Evolutionary conservation across 2,329 filamentous ascomycete species (phyloP), one percentile per base, ranked within the genome.

Genomic region (Cytospora schulzeri): DNA sequence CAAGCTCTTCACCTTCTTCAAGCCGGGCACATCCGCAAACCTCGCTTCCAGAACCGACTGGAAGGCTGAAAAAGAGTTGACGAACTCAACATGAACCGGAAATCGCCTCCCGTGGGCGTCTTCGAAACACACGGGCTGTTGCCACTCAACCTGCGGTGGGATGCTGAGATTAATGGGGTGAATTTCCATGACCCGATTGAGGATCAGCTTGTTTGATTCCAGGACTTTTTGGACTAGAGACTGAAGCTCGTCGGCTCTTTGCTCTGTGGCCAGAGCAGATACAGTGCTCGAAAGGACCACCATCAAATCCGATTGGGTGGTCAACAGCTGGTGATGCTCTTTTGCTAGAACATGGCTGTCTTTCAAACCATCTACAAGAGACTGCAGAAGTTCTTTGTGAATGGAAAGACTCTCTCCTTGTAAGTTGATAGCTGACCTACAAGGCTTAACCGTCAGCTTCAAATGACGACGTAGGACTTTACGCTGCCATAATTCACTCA

Each of bases 61-160:
- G 28, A 63, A 63, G 7, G 50, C 62, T 1, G 17, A 6, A 5
- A 57, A 55, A 19, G 56, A 63, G 38, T 55, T 54, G 0, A 63
- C 35, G 17, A 63, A 55, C 15, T 63, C 56, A 14, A 59, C n/a
- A 14, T 59, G 48, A n/a, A 63, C 59, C 2, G 31, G 50, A 2
- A n/a, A 26, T 2, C 33, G 1, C n/a, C 62, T 58, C 0, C 48
- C 56, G 38, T 54, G 48, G 1, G 62, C 62, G 17, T 63, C 62
- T 22, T 63, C 55, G 22, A 63, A 59, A 8, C 50, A 1, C 11
- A 63, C 48, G 2, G 62, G 62, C 4, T 59, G 62, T 29, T 63
- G 41, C 3, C 33, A 55, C 2, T 59, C 35, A n/a, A 63, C 35
- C 28, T 59, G 56, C 3, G 62, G 50, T n/a, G 55, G 62, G 12